phyloP scores from a whole-genome alignment of 148 eudicot species.

The Nepenthes mirabilis region DNA sequence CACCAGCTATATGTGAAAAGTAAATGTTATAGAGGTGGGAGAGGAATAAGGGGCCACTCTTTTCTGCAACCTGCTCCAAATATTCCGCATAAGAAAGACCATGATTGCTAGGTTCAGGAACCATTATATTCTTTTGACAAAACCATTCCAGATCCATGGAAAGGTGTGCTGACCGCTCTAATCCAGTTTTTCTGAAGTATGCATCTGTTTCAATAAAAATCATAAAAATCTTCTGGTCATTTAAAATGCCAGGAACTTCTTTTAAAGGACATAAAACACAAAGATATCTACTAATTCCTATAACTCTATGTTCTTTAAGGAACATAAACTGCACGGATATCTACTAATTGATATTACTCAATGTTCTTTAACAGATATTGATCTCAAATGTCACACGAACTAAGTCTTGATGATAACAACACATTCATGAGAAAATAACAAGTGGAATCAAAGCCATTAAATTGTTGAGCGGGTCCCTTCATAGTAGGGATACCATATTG shows the following conservation, averaged over 20 bases:
- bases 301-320: too few relatives aligned
- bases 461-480: too few relatives aligned
- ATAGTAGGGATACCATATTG: too few relatives aligned
- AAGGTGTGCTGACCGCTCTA: conserved; percentile 61
- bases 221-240: neutral
- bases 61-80: conserved; percentile 66
- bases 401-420: too few relatives aligned
- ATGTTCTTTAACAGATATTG: too few relatives aligned
- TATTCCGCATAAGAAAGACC: conserved; percentile 61
- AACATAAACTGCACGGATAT: too few relatives aligned
- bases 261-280: neutral
- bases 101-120: conserved; percentile 64
- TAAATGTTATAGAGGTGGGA: conserved; percentile 78
- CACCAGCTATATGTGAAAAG: conserved; percentile 88
- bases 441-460: too few relatives aligned
- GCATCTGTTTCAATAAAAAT: conserved; percentile 34
- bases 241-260: neutral
- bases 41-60: conserved; percentile 51
- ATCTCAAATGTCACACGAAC: too few relatives aligned
- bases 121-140: conserved; percentile 32
- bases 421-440: too few relatives aligned
- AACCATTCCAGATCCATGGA: conserved; percentile 72
- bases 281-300: neutral
- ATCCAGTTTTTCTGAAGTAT: conserved; percentile 84
- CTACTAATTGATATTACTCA: too few relatives aligned